These are phyloP conservation scores for Paragyromitra xinjiangensis DNA, from an alignment of 495 filamentous ascomycete genomes.

Conservation along the genomic window DNA sequence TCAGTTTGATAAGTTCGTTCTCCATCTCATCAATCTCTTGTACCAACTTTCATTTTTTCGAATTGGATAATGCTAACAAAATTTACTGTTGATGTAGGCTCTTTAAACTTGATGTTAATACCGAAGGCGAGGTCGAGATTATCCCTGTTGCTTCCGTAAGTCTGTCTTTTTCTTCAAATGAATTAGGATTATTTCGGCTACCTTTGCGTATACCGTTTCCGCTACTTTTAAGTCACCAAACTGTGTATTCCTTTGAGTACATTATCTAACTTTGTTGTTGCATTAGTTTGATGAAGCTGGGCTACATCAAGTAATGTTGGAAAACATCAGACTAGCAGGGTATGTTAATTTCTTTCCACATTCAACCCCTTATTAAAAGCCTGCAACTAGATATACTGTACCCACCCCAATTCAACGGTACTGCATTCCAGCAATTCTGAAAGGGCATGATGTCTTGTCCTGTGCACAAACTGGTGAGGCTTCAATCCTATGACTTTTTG, in stretches of 20 bases:
- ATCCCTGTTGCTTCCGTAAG: constrained; percentile 64
- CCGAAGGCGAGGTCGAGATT: constrained; percentile 68
- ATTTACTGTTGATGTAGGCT: constrained; percentile 60
- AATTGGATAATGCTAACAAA: constrained; percentile 1
- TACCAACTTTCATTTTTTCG: not conserved
- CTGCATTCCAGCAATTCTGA: constrained; percentile 76
- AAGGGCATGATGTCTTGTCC: constrained; percentile 80
- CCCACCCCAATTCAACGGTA: constrained; percentile 91
- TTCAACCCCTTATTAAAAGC: not conserved
- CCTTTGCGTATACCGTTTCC: not conserved
- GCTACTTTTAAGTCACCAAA: not conserved
- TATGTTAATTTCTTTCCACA: constrained; percentile 54
- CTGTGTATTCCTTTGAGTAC: not conserved
- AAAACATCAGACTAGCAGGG: constrained; percentile 76
- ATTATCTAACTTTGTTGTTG: constrained; percentile 19
- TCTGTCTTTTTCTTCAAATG: not conserved
- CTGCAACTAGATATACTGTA: constrained; percentile 60
- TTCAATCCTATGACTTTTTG: not conserved
- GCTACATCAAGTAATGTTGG: constrained; percentile 81
- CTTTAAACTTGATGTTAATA: constrained; percentile 65
- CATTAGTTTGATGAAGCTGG: constrained; percentile 77
- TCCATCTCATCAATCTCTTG: constrained; percentile 23
- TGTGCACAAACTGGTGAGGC: constrained; percentile 89
- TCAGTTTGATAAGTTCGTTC: constrained; percentile 63
- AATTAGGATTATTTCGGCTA: constrained; percentile 15